Evolutionary conservation across 148 eudicot genomes (phyloP).

Genomic region (Persicaria tinctoria): DNA sequence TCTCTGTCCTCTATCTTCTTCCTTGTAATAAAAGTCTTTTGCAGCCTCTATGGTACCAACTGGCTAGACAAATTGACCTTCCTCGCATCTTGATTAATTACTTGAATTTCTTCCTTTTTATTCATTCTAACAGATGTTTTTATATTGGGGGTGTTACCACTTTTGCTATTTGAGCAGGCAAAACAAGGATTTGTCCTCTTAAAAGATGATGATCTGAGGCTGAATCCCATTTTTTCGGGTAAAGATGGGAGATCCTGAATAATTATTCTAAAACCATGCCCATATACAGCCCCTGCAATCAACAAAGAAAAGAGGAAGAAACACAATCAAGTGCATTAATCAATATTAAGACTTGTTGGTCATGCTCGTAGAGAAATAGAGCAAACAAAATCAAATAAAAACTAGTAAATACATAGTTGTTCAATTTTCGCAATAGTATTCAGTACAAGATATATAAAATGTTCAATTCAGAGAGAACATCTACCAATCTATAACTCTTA

Average conservation of each 20-base stretch:
- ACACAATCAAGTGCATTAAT: background rate
- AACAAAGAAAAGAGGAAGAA: background rate
- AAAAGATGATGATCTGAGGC: conserved; percentile 37
- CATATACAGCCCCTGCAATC: background rate
- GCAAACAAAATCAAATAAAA: background rate
- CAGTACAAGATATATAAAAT: no score
- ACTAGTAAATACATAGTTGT: background rate
- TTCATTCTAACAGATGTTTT: conserved; percentile 35
- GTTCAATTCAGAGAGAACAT: no score
- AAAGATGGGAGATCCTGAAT: background rate
- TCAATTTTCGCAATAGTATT: no score
- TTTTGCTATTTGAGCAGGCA: conserved; percentile 27
- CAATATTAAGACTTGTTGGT: background rate
- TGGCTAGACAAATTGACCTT: conserved; percentile 41
- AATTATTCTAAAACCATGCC: background rate
- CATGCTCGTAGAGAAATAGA: background rate
- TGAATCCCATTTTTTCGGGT: conserved; percentile 37
- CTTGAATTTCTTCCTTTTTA: conserved; percentile 33
- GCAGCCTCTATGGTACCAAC: conserved; percentile 37
- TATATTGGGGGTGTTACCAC: conserved; percentile 19
- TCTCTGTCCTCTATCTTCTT: conserved; percentile 29
- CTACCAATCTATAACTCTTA: no score
- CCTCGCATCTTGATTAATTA: conserved; percentile 24
- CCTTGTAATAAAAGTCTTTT: conserved; percentile 30
- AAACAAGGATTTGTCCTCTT: conserved; percentile 40